phyloP scores from a whole-genome alignment of 192 early-diverging fungal species.

The Oehlia diaphana region DNA sequence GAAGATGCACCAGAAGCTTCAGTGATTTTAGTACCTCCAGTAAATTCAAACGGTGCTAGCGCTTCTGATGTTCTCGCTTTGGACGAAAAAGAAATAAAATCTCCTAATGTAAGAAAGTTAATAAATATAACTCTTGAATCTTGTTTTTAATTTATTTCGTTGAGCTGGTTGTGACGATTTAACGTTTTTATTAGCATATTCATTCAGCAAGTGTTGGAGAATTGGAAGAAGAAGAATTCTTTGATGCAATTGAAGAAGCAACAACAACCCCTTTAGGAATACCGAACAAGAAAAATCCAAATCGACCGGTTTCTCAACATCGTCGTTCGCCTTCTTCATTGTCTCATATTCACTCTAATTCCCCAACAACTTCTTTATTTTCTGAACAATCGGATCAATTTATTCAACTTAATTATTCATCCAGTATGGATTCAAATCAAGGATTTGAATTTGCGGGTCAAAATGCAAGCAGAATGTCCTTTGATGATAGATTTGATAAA shows the following conservation, averaged over 20 bases:
- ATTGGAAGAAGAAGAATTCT: constrained; percentile 33
- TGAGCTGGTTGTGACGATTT: not conserved
- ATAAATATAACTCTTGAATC: not conserved
- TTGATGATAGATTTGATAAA: constrained; percentile 26
- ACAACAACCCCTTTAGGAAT: constrained; percentile 9
- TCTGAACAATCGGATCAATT: constrained; percentile 47
- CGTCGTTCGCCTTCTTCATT: not conserved
- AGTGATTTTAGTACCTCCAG: constrained; percentile 1
- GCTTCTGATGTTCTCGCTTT: not conserved
- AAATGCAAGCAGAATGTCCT: constrained; percentile 5
- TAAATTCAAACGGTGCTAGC: not conserved
- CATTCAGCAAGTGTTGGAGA: not conserved
- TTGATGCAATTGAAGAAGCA: constrained; percentile 5
- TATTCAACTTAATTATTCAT: constrained; percentile 51
- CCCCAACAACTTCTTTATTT: constrained; percentile 30
- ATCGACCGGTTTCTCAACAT: not conserved
- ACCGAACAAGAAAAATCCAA: not conserved
- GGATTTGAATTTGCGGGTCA: constrained; percentile 30
- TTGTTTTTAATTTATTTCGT: not conserved
- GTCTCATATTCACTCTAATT: constrained; percentile 3
- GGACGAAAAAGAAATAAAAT: not conserved
- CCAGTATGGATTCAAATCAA: constrained; percentile 45
- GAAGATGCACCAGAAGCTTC: constrained; percentile 23
- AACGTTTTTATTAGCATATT: not conserved
- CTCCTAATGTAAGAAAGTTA: not conserved